Evolutionary conservation across 441 rosid genomes (phyloP).

Genomic region (Erodium trifolium): DNA sequence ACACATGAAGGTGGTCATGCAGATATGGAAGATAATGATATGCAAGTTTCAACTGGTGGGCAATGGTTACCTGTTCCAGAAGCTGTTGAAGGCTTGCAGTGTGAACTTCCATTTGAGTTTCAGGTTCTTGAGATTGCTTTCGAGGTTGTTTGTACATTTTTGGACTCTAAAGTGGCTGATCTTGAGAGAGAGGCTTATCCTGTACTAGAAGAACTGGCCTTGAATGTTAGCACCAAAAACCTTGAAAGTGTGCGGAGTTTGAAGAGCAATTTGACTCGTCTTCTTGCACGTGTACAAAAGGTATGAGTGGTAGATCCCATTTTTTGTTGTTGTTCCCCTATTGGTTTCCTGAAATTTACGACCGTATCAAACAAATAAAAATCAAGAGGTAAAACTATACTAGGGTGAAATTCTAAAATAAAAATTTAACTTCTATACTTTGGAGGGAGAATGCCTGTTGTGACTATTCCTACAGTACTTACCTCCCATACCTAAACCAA

Average conservation of each 20-base stretch:
- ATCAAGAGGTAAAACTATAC: neutral
- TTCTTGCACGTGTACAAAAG: conserved; percentile 95
- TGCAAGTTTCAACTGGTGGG: conserved; percentile 35
- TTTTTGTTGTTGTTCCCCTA: neutral
- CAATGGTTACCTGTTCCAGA: conserved; percentile 56
- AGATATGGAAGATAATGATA: conserved; percentile 33
- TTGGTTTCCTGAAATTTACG: neutral
- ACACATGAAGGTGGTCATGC: conserved; percentile 28
- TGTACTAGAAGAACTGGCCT: conserved; percentile 82
- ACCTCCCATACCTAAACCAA: neutral
- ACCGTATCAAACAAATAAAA: neutral
- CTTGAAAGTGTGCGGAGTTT: conserved; percentile 85
- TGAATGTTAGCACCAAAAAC: conserved; percentile 83
- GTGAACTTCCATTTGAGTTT: conserved; percentile 89
- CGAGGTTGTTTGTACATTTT: conserved; percentile 63
- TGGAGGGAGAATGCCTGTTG: neutral
- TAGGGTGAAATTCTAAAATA: neutral
- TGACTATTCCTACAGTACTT: neutral
- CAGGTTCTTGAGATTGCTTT: conserved; percentile 94
- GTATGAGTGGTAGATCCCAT: conserved; percentile 27
- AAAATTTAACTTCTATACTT: neutral
- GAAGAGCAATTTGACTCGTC: conserved; percentile 84
- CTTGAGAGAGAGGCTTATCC: conserved; percentile 89
- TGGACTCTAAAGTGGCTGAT: conserved; percentile 58
- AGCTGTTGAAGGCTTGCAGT: conserved; percentile 65